Base-by-base conservation (phyloP, 2,329 filamentous ascomycete genomes). In the Trichoderma endophyticum region DNA sequence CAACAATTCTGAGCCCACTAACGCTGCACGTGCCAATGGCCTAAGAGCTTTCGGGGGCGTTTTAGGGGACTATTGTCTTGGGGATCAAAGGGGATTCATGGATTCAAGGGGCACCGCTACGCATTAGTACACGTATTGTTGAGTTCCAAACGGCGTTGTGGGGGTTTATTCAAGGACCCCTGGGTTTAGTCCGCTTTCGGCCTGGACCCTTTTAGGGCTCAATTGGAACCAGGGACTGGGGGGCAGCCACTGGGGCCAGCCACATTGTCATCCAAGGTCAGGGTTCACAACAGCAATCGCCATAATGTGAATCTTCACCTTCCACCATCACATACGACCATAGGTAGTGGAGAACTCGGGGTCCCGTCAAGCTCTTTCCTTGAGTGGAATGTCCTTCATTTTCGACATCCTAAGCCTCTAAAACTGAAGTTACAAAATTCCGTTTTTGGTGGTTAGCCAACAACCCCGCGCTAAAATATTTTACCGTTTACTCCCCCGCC, bases 251-350 rank as follows among this genome's bases (percentile, higher is more conserved):
- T 48, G 18, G 43, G 43, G 8, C n/a, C 43, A 48, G 43, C 43
- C 43, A 48, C 43, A 48, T 11, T 48, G 43, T 48, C 43, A 48
- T 48, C 15, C 43, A 5, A 2, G 9, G n/a, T 7, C 43, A n/a
- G 9, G 15, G 18, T 9, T n/a, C 18, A 51, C n/a, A 1, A 6
- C 18, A 48, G 21, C 43, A 51, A 1, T 51, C n/a, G 43, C n/a
- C 3, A 51, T 64, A 6, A 48, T 51, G 24, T 36, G 26, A n/a
- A n/a, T n/a, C n/a, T n/a, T n/a, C n/a, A n/a, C n/a, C n/a, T n/a
- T n/a, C n/a, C n/a, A n/a, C n/a, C n/a, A n/a, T n/a, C 51, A 68
- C 64, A 68, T 59, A 68, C 64, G 64, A 32, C 51, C 64, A 68
- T 68, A 68, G 64, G 64, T 68, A 59, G 64, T 32, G 64, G 64